Base-by-base conservation (phyloP, 176 grass and related monocot genomes). In the Triticum turgidum region DNA sequence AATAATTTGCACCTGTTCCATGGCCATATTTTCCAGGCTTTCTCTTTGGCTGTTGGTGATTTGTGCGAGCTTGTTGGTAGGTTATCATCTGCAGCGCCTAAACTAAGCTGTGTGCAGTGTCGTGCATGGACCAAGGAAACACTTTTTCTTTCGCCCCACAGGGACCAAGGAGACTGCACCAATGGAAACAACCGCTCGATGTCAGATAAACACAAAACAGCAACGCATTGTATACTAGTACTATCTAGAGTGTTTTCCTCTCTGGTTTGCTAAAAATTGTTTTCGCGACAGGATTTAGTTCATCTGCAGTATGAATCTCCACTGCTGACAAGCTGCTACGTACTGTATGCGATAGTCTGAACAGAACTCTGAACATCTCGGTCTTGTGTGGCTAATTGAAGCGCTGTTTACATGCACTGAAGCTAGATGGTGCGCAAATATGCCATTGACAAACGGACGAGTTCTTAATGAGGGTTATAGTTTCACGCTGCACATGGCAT, bases 1-100 rank as follows among this genome's bases (percentile, higher is more conserved):
- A 17, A 81, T 69, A 86, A 62, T 77, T 22, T 83, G 84, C 73
- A 21, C 0, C 27, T 73, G 38, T 86, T 39, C 24, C 24, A 20
- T 11, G 49, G 51, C 20, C 49, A 38, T 64, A 38, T 83, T 47
- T 89, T 45, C 17, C 14, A 12, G 51, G 10, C n/a, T 33, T 42
- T 82, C 27, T 3, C 15, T 72, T 70, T 49, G 34, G 14, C 39
- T 78, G 39, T 39, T 52, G 17, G 12, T 58, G 25, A 62, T 69
- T 62, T 63, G 38, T 69, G 73, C 12, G 64, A 64, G 68, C 15
- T 20, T 59, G 22, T 67, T 73, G 12, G 41, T 64, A 0, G 22
- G 33, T 56, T 61, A 83, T 73, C 56, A 9, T 78, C 21, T 41
- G 52, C 72, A 54, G 84, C 33, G 34, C 4, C 56, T 38, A 56